Evolutionary conservation across 352 stramenopile species (phyloP).

Genomic region (Pythium monospermum): DNA sequence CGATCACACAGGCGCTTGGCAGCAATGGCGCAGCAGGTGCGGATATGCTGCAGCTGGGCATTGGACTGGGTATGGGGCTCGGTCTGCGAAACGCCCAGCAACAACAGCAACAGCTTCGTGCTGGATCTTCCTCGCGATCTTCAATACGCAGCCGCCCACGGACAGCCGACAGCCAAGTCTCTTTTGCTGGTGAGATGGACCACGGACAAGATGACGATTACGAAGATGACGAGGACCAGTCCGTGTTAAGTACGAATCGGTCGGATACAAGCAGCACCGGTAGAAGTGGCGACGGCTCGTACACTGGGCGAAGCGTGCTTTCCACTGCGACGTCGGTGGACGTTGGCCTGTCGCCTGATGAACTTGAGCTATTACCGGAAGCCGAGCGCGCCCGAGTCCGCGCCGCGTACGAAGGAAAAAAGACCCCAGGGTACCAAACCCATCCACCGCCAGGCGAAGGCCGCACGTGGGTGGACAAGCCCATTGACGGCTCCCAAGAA

Average conservation of each 20-base stretch:
- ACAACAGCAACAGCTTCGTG: conserved; percentile 15
- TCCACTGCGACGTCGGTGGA: conserved; percentile 40
- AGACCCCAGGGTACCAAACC: conserved; percentile 52
- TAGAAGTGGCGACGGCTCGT: conserved; percentile 26
- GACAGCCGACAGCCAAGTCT: conserved; percentile 12
- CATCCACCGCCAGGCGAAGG: conserved; percentile 55
- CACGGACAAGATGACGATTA: conserved; percentile 13
- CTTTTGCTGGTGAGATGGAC: conserved; percentile 11
- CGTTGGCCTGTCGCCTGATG: conserved; percentile 51
- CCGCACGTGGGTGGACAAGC: conserved; percentile 44
- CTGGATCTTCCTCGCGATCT: conserved; percentile 7
- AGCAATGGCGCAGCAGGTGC: conserved; percentile 27
- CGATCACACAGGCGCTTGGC: conserved; percentile 67
- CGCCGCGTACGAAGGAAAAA: too few relatives aligned
- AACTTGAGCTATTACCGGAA: conserved; percentile 32
- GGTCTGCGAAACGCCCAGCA: conserved; percentile 64
- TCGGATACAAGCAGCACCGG: conserved; percentile 7
- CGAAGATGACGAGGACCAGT: conserved; percentile 20
- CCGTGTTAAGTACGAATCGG: conserved; percentile 20
- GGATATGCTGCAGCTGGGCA: conserved; percentile 73
- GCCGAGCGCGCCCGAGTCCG: conserved; percentile 26
- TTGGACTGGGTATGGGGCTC: conserved; percentile 89
- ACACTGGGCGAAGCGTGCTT: conserved; percentile 25
- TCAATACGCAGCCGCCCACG: conserved; percentile 9
- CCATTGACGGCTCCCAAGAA: conserved; percentile 39